Percentiles rank a stretch among this genome's conserved stretches.
phyloP scores from a whole-genome alignment of 2,329 filamentous ascomycete species.

The Neocatenulostroma microsporum region DNA sequence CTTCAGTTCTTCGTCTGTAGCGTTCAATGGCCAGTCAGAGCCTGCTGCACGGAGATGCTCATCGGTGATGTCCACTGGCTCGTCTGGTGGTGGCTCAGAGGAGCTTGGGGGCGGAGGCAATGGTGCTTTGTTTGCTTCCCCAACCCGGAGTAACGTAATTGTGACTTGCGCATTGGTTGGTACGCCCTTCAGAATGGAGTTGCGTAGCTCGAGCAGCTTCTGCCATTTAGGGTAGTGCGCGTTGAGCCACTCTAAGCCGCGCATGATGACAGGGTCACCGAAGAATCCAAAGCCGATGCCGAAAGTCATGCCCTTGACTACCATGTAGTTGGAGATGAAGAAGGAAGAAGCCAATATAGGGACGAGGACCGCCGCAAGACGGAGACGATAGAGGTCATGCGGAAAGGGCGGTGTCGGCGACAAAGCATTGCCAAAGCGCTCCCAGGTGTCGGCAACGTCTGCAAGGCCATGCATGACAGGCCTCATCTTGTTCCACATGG shows the following conservation, averaged over 20 bases:
- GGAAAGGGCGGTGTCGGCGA: constrained; percentile 44
- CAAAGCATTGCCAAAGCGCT: constrained; percentile 53
- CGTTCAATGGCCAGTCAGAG: constrained; percentile 51
- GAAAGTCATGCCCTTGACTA: constrained; percentile 58
- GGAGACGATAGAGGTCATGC: constrained; percentile 35
- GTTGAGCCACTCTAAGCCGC: constrained; percentile 53
- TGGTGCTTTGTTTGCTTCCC: constrained; percentile 72
- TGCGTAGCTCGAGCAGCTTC: constrained; percentile 64
- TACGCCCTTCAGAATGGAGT: constrained; percentile 70
- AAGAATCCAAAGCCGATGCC: constrained; percentile 69
- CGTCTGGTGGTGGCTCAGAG: constrained; percentile 39
- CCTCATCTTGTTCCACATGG: constrained; percentile 68
- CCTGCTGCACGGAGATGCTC: constrained; percentile 46
- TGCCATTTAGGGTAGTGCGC: constrained; percentile 62
- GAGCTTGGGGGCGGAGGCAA: constrained; percentile 54
- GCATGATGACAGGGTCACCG: constrained; percentile 63
- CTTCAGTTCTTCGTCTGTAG: constrained; percentile 58
- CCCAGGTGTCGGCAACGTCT: constrained; percentile 55
- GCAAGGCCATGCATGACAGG: constrained; percentile 61
- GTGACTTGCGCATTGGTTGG: constrained; percentile 82
- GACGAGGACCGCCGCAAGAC: constrained; percentile 39
- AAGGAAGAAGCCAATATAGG: constrained; percentile 38
- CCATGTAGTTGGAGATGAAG: constrained; percentile 44
- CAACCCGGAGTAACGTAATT: constrained; percentile 70
- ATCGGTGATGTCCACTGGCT: constrained; percentile 44